These are phyloP conservation scores for Brassica hybrid DNA, from an alignment of 441 rosid species.

Conservation along the genomic window DNA sequence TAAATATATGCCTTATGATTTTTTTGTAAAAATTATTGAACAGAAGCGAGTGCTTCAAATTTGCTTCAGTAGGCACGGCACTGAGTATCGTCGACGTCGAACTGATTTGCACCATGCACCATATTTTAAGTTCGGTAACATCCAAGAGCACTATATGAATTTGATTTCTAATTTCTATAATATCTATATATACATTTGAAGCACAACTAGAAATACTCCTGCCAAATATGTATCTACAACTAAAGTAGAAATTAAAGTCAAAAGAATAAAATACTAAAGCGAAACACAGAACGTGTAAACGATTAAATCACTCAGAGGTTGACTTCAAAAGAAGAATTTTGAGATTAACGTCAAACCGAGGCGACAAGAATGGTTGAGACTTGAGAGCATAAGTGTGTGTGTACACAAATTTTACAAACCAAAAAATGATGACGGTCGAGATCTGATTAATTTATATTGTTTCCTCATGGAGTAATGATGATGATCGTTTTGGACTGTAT, in stretches of 20 bases:
- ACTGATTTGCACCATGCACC: slow-evolving; percentile 2
- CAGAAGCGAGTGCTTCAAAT: too few relatives aligned
- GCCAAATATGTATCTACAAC: background rate
- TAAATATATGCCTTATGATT: too few relatives aligned
- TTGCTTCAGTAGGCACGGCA: too few relatives aligned
- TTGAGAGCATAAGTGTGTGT: slow-evolving; percentile 30
- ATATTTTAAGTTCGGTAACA: background rate
- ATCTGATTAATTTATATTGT: slow-evolving; percentile 27
- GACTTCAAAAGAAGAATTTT: slow-evolving; percentile 30
- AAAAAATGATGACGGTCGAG: slow-evolving; percentile 29
- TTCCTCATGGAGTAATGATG: slow-evolving; percentile 16
- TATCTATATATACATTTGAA: background rate
- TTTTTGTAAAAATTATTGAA: too few relatives aligned
- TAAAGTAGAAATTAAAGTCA: slow-evolving; percentile 22
- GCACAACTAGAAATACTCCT: background rate
- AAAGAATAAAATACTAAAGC: slow-evolving; percentile 21
- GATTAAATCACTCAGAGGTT: slow-evolving; percentile 46
- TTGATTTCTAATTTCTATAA: background rate
- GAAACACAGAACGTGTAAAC: slow-evolving; percentile 37
- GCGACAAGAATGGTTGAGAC: slow-evolving; percentile 42
- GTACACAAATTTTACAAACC: slow-evolving; percentile 32
- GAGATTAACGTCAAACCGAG: slow-evolving; percentile 39
- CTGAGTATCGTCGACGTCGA: too few relatives aligned
- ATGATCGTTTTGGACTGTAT: slow-evolving; percentile 38
- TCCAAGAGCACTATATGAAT: slow-evolving; percentile 1